Evolutionary conservation across 2,329 filamentous ascomycete genomes (phyloP).

Genomic region (Myriosclerotinia curreyana): DNA sequence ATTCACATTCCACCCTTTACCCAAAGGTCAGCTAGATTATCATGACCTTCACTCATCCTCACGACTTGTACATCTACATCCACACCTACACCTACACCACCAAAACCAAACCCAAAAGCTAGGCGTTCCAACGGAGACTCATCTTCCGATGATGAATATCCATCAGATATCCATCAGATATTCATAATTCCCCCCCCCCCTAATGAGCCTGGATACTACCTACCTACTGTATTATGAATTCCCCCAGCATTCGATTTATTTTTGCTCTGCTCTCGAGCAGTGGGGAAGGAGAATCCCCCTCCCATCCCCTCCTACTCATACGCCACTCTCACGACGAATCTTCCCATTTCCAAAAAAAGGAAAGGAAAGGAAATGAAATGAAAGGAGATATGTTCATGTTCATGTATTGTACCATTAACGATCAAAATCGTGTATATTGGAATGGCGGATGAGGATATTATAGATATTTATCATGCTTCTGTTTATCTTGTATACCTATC

Average conservation of each 20-base stretch:
- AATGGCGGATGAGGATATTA: neutral
- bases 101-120: neutral
- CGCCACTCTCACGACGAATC: constrained; percentile 12
- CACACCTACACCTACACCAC: neutral
- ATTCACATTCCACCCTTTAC: neutral
- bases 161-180: too few species aligned
- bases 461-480: neutral
- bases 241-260: too few species aligned
- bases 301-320: neutral
- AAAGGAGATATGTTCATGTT: too few species aligned
- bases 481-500: neutral
- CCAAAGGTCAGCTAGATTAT: neutral
- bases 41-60: neutral
- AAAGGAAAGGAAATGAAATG: too few species aligned
- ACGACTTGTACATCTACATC: neutral
- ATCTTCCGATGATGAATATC: too few species aligned
- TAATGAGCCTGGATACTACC: neutral
- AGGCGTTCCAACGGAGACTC: neutral
- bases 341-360: neutral
- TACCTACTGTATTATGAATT: too few species aligned
- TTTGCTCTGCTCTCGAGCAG: too few species aligned
- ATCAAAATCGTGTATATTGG: constrained; percentile 14
- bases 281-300: neutral
- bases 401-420: constrained; percentile 14
- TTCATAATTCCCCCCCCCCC: neutral